Evolutionary conservation across 345 rosid species (phyloP), one percentile per base, ranked within the genome.

Genomic region (Populus euphratica): DNA sequence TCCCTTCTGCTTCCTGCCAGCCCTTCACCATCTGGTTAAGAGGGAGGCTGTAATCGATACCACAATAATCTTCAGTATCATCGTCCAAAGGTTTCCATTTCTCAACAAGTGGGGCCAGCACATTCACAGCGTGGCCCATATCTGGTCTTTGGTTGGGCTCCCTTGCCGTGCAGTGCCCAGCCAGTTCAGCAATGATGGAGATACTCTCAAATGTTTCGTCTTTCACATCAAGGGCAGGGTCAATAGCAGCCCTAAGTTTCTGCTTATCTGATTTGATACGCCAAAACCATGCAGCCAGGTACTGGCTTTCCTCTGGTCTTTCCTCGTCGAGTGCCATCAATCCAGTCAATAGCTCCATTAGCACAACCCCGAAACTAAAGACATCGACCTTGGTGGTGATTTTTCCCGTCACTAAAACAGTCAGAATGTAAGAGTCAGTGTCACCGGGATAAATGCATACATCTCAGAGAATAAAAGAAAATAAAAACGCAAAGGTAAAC

Each of bases 1-100:
- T 87, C 23, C 96, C 91, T 81, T 91, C 96, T 1, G 92, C 87
- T 78, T 89, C 93, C 77, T 91, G 93, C 96, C 93, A 91, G 68
- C 83, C 92, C 83, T 91, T 91, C 69, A 91, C 93, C 92, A 91
- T 89, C 80, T 91, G 96, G 72, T 82, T 87, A 72, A 91, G 88
- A 5, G 96, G 93, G 36, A 91, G 91, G 83, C 90, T 91, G 80
- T 91, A 90, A 77, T 91, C 93, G 27, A 91, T 90, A 44, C 96
- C 96, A 8, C 90, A 83, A 71, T 88, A 91, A 50, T 89, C 96
- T 65, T 89, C 96, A 0, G 72, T 69, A 8, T 86, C 91, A 44
- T 90, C 88, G 29, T 82, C 84, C 43, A 83, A 72, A 2, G 96
- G 92, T 78, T 88, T 91, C 96, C 96, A 91, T 82, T 89, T 87